Evolutionary conservation across 2,329 filamentous ascomycete genomes (phyloP).

Genomic region (Metarhizium anisopliae): DNA sequence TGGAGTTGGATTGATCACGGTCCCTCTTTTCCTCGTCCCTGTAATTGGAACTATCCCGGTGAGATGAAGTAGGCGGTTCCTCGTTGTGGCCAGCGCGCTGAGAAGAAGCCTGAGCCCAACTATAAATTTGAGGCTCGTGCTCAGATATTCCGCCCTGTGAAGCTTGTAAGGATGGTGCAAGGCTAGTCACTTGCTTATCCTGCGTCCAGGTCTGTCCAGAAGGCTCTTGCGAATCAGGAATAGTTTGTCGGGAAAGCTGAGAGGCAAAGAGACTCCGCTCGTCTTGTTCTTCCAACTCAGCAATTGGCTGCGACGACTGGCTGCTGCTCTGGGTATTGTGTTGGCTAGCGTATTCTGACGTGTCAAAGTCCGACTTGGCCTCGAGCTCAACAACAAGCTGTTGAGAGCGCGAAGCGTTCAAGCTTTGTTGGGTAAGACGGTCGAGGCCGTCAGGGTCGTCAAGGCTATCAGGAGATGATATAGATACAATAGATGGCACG

Average conservation of each 20-base stretch:
- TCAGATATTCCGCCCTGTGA: neutral
- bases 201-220: slow-evolving; percentile 17
- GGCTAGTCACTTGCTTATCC: neutral
- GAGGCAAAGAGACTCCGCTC: slow-evolving; percentile 20
- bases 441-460: slow-evolving; percentile 7
- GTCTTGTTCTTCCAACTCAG: slow-evolving; percentile 27
- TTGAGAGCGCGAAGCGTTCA: slow-evolving; percentile 1
- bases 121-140: neutral
- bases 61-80: neutral
- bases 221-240: slow-evolving; percentile 35
- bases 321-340: slow-evolving; percentile 19
- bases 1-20: neutral
- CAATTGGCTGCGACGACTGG: slow-evolving; percentile 21
- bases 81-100: neutral
- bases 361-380: slow-evolving; percentile 23
- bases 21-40: neutral
- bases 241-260: slow-evolving; percentile 25
- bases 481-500: slow-evolving; percentile 19
- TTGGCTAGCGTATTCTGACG: slow-evolving; percentile 26
- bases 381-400: slow-evolving; percentile 21
- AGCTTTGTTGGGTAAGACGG: neutral
- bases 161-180: neutral
- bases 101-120: neutral
- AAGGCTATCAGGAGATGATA: slow-evolving; percentile 14
- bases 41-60: neutral